These are phyloP conservation scores for Colletotrichum nymphaeae DNA, from an alignment of 2,329 filamentous ascomycete species.

Conservation along the genomic window DNA sequence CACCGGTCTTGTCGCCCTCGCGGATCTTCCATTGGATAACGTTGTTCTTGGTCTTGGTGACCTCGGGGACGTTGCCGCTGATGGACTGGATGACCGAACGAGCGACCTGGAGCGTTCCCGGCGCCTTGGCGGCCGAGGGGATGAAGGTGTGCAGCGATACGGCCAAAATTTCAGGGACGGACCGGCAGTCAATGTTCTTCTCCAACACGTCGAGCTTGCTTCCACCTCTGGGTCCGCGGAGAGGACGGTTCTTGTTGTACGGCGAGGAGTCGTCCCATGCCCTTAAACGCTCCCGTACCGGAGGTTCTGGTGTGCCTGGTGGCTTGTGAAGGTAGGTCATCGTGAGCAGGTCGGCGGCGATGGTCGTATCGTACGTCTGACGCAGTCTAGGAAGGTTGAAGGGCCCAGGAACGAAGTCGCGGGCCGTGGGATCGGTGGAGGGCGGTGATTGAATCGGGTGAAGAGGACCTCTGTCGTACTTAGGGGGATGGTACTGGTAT, in stretches of 20 bases:
- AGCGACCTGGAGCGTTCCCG: conserved; percentile 82
- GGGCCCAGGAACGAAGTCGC: conserved; percentile 89
- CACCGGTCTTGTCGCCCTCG: conserved; percentile 76
- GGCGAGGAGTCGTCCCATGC: conserved; percentile 91
- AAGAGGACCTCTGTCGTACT: conserved; percentile 92
- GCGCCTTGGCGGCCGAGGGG: conserved; percentile 77
- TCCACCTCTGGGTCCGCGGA: conserved; percentile 85
- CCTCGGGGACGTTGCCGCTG: conserved; percentile 77
- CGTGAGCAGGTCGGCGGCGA: conserved; percentile 88
- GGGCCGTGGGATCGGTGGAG: conserved; percentile 86
- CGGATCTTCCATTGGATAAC: conserved; percentile 82
- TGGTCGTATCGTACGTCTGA: conserved; percentile 89
- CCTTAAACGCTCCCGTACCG: conserved; percentile 75
- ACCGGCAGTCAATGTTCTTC: conserved; percentile 80
- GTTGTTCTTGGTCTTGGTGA: conserved; percentile 76
- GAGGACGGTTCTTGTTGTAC: conserved; percentile 91
- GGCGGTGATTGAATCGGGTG: conserved; percentile 93
- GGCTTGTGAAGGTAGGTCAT: conserved; percentile 88
- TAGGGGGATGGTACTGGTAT: conserved; percentile 95
- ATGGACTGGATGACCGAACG: conserved; percentile 89
- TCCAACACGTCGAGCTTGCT: conserved; percentile 79
- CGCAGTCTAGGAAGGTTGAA: conserved; percentile 89
- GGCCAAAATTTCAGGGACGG: conserved; percentile 83
- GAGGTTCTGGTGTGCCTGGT: conserved; percentile 72
- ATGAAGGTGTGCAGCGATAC: conserved; percentile 84